A percentile compares a stretch with the other conserved stretches of the same genome.
phyloP scores from a whole-genome alignment of 495 filamentous ascomycete species.

The Aspergillus funiculosus region DNA sequence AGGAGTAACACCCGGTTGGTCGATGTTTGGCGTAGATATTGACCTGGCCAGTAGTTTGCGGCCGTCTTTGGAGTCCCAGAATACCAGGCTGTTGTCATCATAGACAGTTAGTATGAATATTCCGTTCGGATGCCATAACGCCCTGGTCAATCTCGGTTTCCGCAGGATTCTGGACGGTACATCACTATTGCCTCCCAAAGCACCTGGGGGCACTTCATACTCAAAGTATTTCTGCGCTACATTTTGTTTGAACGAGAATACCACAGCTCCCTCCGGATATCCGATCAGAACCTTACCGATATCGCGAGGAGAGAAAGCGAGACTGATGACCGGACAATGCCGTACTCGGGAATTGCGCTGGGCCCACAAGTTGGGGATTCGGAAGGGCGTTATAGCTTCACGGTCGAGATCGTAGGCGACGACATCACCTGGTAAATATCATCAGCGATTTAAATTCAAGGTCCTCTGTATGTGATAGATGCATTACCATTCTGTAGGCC shows the following conservation, averaged over 20 bases:
- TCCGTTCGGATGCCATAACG: slow-evolving; percentile 90
- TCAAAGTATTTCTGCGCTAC: slow-evolving; percentile 69
- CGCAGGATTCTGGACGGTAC: slow-evolving; percentile 47
- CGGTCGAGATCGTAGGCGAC: slow-evolving; percentile 87
- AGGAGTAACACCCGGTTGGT: slow-evolving; percentile 50
- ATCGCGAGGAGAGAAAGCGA: slow-evolving; percentile 84
- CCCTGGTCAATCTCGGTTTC: slow-evolving; percentile 67
- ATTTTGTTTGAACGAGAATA: slow-evolving; percentile 90
- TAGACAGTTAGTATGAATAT: slow-evolving; percentile 84
- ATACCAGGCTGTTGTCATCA: slow-evolving; percentile 81
- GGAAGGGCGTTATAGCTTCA: slow-evolving; percentile 65
- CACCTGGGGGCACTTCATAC: slow-evolving; percentile 74
- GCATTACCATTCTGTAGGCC: slow-evolving; percentile 61
- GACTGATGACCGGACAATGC: slow-evolving; percentile 57
- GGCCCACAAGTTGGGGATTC: slow-evolving; percentile 78
- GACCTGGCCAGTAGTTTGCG: slow-evolving; percentile 79
- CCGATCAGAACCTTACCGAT: slow-evolving; percentile 87
- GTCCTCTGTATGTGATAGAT: background rate
- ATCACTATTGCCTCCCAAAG: slow-evolving; percentile 76
- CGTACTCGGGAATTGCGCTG: slow-evolving; percentile 54
- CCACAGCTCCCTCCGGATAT: slow-evolving; percentile 78
- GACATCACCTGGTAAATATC: slow-evolving; percentile 56
- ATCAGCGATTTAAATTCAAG: slow-evolving; percentile 10
- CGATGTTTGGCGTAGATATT: slow-evolving; percentile 62
- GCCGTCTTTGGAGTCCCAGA: slow-evolving; percentile 94